Evolutionary conservation across 106 monocot genomes (phyloP).

Genomic region (Chionographis japonica): DNA sequence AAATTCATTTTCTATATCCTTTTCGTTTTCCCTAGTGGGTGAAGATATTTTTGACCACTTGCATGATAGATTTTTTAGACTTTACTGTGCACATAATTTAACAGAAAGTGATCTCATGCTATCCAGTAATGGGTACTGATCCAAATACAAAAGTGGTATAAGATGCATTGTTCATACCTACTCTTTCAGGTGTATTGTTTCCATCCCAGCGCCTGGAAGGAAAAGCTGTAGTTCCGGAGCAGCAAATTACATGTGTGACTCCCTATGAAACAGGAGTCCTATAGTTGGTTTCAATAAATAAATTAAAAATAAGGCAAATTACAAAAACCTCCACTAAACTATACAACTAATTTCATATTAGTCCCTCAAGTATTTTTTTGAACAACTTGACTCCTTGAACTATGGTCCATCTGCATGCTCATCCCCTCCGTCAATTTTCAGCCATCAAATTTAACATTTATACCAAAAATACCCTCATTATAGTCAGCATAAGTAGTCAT

Average conservation of each 20-base stretch:
- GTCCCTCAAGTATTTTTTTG: too few species aligned
- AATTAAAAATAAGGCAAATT: background rate
- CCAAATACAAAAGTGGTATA: too few species aligned
- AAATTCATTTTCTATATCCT: too few species aligned
- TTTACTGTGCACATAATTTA: background rate
- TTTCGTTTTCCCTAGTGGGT: too few species aligned
- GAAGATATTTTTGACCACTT: background rate
- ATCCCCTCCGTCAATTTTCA: too few species aligned
- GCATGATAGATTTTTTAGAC: background rate
- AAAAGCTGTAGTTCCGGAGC: slow-evolving; percentile 48
- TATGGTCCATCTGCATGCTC: background rate
- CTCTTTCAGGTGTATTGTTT: slow-evolving; percentile 51
- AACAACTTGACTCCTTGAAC: background rate
- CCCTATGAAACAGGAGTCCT: slow-evolving; percentile 32
- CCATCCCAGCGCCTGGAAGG: slow-evolving; percentile 48
- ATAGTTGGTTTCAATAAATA: slow-evolving; percentile 1
- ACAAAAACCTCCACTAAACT: too few species aligned
- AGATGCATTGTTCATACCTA: slow-evolving; percentile 20
- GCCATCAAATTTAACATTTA: too few species aligned
- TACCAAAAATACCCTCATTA: too few species aligned
- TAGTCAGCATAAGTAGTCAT: too few species aligned
- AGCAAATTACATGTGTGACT: slow-evolving; percentile 54
- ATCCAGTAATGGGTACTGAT: too few species aligned
- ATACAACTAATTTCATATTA: too few species aligned
- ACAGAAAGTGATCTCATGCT: too few species aligned